Evolutionary conservation across 2,329 filamentous ascomycete species (phyloP).

Genomic region (Colletotrichum theobromicola): DNA sequence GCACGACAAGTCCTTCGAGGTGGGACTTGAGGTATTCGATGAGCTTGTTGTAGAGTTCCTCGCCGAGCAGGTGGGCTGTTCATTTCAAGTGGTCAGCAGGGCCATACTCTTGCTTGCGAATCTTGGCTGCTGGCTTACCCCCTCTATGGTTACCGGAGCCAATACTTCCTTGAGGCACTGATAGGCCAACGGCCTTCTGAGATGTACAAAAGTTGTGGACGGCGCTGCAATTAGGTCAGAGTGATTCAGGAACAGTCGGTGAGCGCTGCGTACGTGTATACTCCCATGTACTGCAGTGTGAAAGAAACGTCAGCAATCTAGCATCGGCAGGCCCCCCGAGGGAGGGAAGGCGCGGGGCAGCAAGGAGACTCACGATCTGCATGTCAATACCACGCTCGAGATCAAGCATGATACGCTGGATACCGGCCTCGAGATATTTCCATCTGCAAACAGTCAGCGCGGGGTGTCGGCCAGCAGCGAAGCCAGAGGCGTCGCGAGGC

Average conservation of each 20-base stretch:
- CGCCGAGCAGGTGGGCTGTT: slow-evolving; percentile 87
- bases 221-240: slow-evolving; percentile 61
- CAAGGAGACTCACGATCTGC: slow-evolving; percentile 69
- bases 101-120: not conserved
- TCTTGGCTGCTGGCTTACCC: slow-evolving; percentile 49
- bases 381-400: slow-evolving; percentile 93
- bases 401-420: slow-evolving; percentile 92
- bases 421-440: slow-evolving; percentile 86
- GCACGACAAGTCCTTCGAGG: slow-evolving; percentile 70
- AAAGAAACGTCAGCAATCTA: slow-evolving; percentile 4
- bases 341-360: slow-evolving; percentile 2
- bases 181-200: slow-evolving; percentile 83
- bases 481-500: not conserved
- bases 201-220: slow-evolving; percentile 99
- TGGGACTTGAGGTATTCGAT: slow-evolving; percentile 84
- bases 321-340: not conserved
- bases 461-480: not conserved
- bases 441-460: slow-evolving; percentile 62
- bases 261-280: slow-evolving; percentile 74
- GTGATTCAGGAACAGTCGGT: not conserved
- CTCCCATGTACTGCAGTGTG: slow-evolving; percentile 79
- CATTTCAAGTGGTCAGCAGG: not conserved
- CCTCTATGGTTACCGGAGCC: slow-evolving; percentile 70
- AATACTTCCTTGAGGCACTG: slow-evolving; percentile 34
- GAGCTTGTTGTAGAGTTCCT: slow-evolving; percentile 93